Evolutionary conservation across 805 yeast species (phyloP).

Genomic region (Teunomyces funiuensis): DNA sequence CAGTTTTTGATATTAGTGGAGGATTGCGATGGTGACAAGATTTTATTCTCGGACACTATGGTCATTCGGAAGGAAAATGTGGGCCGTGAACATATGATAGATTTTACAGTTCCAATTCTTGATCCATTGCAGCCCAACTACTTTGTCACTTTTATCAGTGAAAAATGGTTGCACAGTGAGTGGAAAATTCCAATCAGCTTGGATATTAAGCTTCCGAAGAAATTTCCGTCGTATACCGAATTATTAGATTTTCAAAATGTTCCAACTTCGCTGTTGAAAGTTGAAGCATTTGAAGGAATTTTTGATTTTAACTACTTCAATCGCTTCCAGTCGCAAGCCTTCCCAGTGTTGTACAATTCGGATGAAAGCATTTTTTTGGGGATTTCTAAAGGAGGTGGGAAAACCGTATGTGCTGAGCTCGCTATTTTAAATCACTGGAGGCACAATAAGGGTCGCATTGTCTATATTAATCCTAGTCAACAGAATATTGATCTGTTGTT

Average conservation of each 20-base stretch:
- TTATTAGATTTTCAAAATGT: conserved; percentile 52
- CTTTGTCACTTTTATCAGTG: conserved; percentile 71
- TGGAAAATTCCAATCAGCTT: conserved; percentile 57
- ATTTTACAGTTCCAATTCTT: conserved; percentile 59
- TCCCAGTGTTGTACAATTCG: conserved; percentile 56
- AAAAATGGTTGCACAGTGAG: conserved; percentile 81
- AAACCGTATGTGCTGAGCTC: conserved; percentile 67
- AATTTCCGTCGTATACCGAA: conserved; percentile 61
- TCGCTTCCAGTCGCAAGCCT: conserved; percentile 70
- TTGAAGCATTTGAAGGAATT: conserved; percentile 45
- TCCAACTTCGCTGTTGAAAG: conserved; percentile 48
- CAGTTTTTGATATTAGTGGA: conserved; percentile 72
- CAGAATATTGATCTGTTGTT: conserved; percentile 48
- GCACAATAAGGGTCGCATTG: conserved; percentile 63
- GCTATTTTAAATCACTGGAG: conserved; percentile 75
- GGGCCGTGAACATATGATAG: conserved; percentile 56
- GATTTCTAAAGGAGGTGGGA: conserved; percentile 74
- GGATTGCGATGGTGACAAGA: conserved; percentile 77
- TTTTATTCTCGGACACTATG: conserved; percentile 60
- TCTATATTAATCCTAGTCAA: conserved; percentile 69
- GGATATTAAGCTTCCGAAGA: conserved; percentile 56
- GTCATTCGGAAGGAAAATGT: conserved; percentile 50
- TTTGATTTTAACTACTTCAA: conserved; percentile 61
- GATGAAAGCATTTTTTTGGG: conserved; percentile 67
- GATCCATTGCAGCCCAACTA: conserved; percentile 68